Conservation (phyloP, 441 rosid species). For the Euphorbia celastroides region DNA sequence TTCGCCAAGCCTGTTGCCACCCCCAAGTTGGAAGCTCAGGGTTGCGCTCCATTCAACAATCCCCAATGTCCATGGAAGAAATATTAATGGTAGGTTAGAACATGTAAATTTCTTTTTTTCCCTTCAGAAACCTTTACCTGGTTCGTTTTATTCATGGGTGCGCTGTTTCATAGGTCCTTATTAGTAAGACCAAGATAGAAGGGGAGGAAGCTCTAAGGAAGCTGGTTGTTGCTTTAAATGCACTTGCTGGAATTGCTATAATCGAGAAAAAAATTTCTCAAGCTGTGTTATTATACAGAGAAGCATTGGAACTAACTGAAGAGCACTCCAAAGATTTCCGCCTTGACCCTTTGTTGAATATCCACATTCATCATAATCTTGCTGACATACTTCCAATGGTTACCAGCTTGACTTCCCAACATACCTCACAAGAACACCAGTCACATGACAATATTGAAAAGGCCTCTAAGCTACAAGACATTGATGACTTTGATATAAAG, state of each 20-base stretch:
- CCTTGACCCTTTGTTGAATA: constrained; percentile 82
- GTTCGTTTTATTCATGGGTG: constrained; percentile 20
- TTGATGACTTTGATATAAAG: constrained; percentile 31
- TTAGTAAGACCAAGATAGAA: constrained; percentile 81
- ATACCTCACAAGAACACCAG: constrained; percentile 27
- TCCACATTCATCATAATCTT: constrained; percentile 92
- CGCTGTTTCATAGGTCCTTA: constrained; percentile 61
- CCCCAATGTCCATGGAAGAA: constrained; percentile 98
- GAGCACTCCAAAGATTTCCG: constrained; percentile 85
- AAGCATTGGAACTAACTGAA: constrained; percentile 61
- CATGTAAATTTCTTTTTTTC: constrained; percentile 6
- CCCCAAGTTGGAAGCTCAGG: constrained; percentile 99
- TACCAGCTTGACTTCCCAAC: constrained; percentile 28
- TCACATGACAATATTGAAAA: constrained; percentile 31
- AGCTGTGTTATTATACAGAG: constrained; percentile 72
- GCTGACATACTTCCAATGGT: constrained; percentile 60
- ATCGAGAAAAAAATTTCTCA: constrained; percentile 58
- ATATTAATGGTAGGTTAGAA: constrained; percentile 59
- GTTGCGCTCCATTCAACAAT: constrained; percentile 81
- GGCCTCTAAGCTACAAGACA: constrained; percentile 28
- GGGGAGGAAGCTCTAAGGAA: constrained; percentile 97
- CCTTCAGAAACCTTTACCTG: constrained; percentile 7
- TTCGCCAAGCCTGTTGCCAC: constrained; percentile 99
- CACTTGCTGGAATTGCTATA: constrained; percentile 88
- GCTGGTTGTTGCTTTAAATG: constrained; percentile 84